Evolutionary conservation across 495 filamentous ascomycete genomes (phyloP), one percentile per base, ranked within the genome.

Genomic region (Neurospora tetrasperma): DNA sequence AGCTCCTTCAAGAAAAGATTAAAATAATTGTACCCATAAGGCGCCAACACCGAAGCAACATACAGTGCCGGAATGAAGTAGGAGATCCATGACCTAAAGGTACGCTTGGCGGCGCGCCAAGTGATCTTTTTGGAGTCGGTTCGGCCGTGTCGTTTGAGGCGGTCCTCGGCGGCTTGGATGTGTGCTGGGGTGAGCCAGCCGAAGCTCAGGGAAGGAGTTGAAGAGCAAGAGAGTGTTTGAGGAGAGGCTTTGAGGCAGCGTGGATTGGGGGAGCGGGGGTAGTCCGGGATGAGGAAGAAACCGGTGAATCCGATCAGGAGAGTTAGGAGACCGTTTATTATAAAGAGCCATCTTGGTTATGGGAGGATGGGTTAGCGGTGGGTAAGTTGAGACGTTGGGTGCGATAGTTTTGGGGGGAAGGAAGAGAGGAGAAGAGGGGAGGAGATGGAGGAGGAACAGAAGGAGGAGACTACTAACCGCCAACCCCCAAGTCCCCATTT

Each of bases 201-300:
- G 35, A 80, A 7, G 9, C 2, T 48, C 6, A 80, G 44, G 18
- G 20, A 27, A 5, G 20, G 10, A 2, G 18, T 0, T 9, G 43
- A 46, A 3, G 43, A 1, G 18, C 18, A 44, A 0, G 42, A 46
- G 43, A 38, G 5, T 38, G 35, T 38, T 38, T 38, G 35, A 38
- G 43, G 6, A 8, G 5, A 18, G 14, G 14, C 35, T 38, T 38
- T 38, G 35, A 38, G 4, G 35, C 35, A 62, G 27, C 82, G 72
- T 2, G 81, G 81, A 54, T 83, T 83, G 5, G 82, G 76, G 5
- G 59, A 71, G 59, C 81, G 81, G 0, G 86, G 86, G 4, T 83
- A 83, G 75, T 87, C 86, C 2, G 86, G 86, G 48, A 87, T 82
- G 40, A 86, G 77, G 66, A 88, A 78, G 71, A 85, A 86, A 2